phyloP scores from a whole-genome alignment of 1,284 basidiomycete species.

The Butyriboletus appendiculatus region DNA sequence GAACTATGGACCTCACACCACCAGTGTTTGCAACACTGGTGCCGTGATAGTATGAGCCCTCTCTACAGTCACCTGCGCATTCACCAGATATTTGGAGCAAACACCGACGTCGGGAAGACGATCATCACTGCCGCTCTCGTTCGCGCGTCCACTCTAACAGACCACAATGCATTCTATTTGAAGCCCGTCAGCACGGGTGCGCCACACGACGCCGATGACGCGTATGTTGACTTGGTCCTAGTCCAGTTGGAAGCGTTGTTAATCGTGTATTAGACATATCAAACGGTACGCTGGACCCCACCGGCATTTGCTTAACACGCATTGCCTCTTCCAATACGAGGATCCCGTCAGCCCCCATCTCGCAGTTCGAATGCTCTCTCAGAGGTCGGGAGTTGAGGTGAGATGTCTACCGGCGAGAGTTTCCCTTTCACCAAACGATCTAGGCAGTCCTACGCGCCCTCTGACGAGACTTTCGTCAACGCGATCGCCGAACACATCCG shows the following conservation, averaged over 20 bases:
- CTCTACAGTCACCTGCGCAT: conserved; percentile 81
- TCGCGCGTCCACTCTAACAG: conserved; percentile 62
- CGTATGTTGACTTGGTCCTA: conserved; percentile 46
- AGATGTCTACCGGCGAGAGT: conserved; percentile 2
- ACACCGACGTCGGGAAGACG: conserved; percentile 93
- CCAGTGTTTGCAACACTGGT: too few species aligned
- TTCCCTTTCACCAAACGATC: not conserved
- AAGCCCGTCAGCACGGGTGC: conserved; percentile 92
- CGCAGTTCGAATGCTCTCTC: conserved; percentile 67
- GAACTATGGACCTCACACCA: too few species aligned
- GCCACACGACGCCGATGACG: conserved; percentile 78
- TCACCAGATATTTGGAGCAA: conserved; percentile 90
- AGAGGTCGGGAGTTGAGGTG: conserved; percentile 35
- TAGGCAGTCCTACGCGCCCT: conserved; percentile 39
- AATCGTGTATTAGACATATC: conserved; percentile 59
- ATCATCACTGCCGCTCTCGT: conserved; percentile 83
- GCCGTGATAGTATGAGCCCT: too few species aligned
- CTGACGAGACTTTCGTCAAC: conserved; percentile 70
- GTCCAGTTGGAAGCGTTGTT: not conserved
- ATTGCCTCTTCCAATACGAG: conserved; percentile 82
- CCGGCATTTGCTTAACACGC: conserved; percentile 50
- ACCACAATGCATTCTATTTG: conserved; percentile 71
- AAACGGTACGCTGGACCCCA: conserved; percentile 53
- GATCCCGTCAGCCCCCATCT: conserved; percentile 95
- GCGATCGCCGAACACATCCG: conserved; percentile 67